phyloP scores from a whole-genome alignment of 2,329 filamentous ascomycete genomes.

The Colletotrichum caudatum region DNA sequence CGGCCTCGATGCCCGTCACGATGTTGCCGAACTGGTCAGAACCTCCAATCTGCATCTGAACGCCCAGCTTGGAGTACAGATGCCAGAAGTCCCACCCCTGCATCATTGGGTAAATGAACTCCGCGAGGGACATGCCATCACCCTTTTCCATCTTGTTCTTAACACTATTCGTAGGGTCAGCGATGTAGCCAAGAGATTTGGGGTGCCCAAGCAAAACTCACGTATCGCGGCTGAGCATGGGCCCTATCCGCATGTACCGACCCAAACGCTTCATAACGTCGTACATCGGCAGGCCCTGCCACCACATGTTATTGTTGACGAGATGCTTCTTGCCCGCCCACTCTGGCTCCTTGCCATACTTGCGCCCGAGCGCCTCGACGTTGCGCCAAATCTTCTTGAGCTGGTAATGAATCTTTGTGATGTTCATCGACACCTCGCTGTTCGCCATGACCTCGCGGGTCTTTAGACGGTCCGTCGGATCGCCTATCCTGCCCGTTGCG shows the following conservation, averaged over 20 bases:
- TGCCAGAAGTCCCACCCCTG: slow-evolving; percentile 98
- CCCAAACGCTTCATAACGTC: slow-evolving; percentile 83
- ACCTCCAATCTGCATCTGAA: slow-evolving; percentile 92
- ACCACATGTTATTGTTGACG: slow-evolving; percentile 88
- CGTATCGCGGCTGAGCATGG: slow-evolving; percentile 91
- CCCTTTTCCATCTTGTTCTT: slow-evolving; percentile 86
- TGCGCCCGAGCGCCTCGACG: slow-evolving; percentile 73
- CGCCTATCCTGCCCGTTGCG: slow-evolving; percentile 82
- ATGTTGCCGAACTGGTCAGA: slow-evolving; percentile 98
- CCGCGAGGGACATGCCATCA: slow-evolving; percentile 92
- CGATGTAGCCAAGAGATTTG: not conserved
- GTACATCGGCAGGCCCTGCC: slow-evolving; percentile 76
- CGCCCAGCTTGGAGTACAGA: slow-evolving; percentile 74
- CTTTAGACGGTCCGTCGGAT: slow-evolving; percentile 78
- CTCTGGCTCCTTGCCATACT: slow-evolving; percentile 72
- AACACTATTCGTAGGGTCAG: slow-evolving; percentile 59
- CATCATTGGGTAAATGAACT: slow-evolving; percentile 92
- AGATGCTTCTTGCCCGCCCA: slow-evolving; percentile 76
- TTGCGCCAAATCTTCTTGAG: slow-evolving; percentile 80
- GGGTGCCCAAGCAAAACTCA: slow-evolving; percentile 59
- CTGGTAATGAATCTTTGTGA: slow-evolving; percentile 76
- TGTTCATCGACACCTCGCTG: slow-evolving; percentile 70
- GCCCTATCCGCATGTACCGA: slow-evolving; percentile 78
- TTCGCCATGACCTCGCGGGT: slow-evolving; percentile 67
- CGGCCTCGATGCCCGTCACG: slow-evolving; percentile 85